These are phyloP conservation scores for Salvia rosmarinus DNA, from an alignment of 257 asterid species.

Conservation along the genomic window DNA sequence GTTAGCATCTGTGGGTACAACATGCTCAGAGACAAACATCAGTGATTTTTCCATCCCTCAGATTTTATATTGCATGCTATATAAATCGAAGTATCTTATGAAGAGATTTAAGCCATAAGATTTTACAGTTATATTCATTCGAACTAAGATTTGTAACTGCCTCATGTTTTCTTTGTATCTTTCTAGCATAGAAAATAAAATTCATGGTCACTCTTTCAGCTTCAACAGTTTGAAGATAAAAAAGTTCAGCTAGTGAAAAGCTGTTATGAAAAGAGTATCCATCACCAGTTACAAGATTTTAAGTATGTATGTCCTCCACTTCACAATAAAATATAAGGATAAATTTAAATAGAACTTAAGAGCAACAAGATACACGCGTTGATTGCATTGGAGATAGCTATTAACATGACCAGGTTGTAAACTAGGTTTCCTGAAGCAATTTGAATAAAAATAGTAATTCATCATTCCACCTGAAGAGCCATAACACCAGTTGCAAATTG, in stretches of 20 bases:
- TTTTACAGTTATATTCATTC: neutral
- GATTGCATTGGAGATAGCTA: neutral
- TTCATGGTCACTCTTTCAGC: constrained; percentile 7
- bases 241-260: constrained; percentile 3
- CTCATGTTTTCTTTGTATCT: neutral
- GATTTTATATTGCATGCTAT: neutral
- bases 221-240: constrained; percentile 18
- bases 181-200: too few species aligned
- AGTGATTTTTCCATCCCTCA: neutral
- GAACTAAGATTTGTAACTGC: constrained; percentile 5
- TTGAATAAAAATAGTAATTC: constrained; percentile 16
- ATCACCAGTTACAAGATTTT: constrained; percentile 10
- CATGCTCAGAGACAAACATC: neutral
- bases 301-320: constrained; percentile 4
- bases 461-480: constrained; percentile 81
- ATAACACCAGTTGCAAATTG: constrained; percentile 94
- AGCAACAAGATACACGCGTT: neutral
- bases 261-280: neutral
- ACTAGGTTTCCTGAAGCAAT: constrained; percentile 23
- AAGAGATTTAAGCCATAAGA: neutral
- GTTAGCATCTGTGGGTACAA: neutral
- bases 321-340: neutral
- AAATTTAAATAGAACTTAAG: neutral
- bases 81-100: neutral
- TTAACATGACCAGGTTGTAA: constrained; percentile 16